These are phyloP conservation scores for Lachancea lanzarotensis DNA, from an alignment of 805 yeast genomes.

Conservation along the genomic window DNA sequence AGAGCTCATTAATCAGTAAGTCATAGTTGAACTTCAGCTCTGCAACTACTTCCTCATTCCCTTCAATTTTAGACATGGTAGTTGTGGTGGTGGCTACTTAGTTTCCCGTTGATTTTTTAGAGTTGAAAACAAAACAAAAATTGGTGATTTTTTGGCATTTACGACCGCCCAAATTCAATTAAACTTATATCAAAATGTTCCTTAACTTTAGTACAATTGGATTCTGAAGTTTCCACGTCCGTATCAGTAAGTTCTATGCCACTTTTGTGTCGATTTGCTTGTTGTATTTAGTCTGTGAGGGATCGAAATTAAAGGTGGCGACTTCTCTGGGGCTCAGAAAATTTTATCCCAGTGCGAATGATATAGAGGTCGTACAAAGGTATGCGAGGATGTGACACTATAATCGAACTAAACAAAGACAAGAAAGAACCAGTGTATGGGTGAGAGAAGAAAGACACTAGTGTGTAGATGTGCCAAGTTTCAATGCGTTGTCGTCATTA, in stretches of 20 bases:
- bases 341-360: neutral
- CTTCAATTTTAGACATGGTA: conserved; percentile 3
- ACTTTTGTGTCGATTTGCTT: conserved; percentile 4
- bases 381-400: too few relatives aligned
- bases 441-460: too few relatives aligned
- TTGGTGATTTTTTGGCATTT: conserved; percentile 4
- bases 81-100: neutral
- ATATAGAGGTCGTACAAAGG: too few relatives aligned
- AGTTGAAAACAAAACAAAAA: conserved; percentile 2
- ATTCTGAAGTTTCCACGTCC: neutral
- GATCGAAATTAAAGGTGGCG: conserved; percentile 7
- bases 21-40: conserved; percentile 42
- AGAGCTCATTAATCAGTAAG: conserved; percentile 50
- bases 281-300: conserved; percentile 1
- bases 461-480: too few relatives aligned
- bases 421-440: too few relatives aligned
- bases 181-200: neutral
- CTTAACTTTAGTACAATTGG: neutral
- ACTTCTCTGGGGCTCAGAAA: neutral
- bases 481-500: too few relatives aligned
- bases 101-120: too few relatives aligned
- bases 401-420: too few relatives aligned
- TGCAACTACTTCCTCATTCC: conserved; percentile 33
- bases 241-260: conserved; percentile 1
- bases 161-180: neutral